Evolutionary conservation across 1,284 basidiomycete species (phyloP), one percentile per base, ranked within the genome.

Genomic region (Gymnopus androsaceus): DNA sequence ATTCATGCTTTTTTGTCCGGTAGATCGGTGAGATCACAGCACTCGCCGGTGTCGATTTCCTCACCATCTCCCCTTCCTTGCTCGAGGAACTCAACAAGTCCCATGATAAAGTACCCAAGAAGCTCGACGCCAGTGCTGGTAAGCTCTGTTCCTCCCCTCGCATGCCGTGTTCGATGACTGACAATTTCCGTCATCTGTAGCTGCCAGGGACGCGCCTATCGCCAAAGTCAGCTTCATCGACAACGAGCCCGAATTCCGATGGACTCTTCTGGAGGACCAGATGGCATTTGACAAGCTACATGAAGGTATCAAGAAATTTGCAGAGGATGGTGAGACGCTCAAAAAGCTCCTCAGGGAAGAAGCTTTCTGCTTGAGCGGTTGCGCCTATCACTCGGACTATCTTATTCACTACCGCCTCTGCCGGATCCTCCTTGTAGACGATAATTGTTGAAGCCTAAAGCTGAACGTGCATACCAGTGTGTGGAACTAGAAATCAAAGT

Each of bases 231-330:
- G 86, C 41, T 98, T 73, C 82, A 73, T 99, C 70, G 84, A 98
- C 81, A 85, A 98, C 79, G 93, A 99, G 82, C 77, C 95, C 61
- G 91, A 93, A 70, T 99, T 99, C 90, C 87, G 93, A 64, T 97
- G 94, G 94, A 70, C 83, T 14, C 87, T 99, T 53, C 85, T 97
- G 69, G 83, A 92, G 67, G 94, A 98, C 73, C 76, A 82, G 71
- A 97, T 97, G 94, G 94, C 95, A 11, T 95, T 93, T 69, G 94
- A 96, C 75, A 97, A 98, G 79, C 78, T 94, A 54, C 92, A 97
- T 75, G 95, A 98, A 79, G 96, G 96, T 69, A 97, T 98, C 80
- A 87, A 85, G 77, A 94, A 94, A 76, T 99, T 99, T 71, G 95
- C 94, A 59, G 94, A 93, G 78, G 96, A 98, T 71, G 94, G 94